A percentile compares a stretch with the other conserved stretches of the same genome.
Evolutionary conservation across 2,329 filamentous ascomycete species (phyloP).

Genomic region (Colletotrichum tropicale): DNA sequence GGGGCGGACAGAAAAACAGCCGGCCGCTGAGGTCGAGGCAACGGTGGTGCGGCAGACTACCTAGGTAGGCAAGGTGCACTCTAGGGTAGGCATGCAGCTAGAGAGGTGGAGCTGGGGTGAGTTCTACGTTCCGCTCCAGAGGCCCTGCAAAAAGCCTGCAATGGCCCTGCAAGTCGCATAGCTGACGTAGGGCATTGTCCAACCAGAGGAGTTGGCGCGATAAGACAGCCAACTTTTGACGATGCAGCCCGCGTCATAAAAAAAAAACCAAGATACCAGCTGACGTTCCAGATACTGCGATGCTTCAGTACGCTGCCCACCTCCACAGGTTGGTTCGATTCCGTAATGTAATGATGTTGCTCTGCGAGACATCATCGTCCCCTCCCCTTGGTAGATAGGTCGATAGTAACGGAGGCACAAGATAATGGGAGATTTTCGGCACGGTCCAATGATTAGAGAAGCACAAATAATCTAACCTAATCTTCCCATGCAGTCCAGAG

Average conservation of each 20-base stretch:
- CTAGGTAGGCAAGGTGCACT: not conserved
- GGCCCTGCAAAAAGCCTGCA: not conserved
- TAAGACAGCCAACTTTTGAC: conserved; percentile 16
- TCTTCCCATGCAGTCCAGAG: not conserved
- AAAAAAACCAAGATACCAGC: not conserved
- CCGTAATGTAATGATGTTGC: not conserved
- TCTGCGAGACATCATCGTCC: not conserved
- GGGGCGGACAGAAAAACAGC: not conserved
- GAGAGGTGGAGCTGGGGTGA: not conserved
- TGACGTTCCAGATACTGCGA: not conserved
- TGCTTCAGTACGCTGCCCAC: not conserved
- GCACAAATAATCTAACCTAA: not conserved
- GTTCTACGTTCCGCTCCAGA: conserved; percentile 3
- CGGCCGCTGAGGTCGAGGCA: not conserved
- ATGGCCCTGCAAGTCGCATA: conserved; percentile 6
- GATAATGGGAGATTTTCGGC: not conserved
- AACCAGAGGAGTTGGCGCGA: conserved; percentile 10
- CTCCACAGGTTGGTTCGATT: not conserved
- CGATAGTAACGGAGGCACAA: not conserved
- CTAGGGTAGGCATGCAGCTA: not conserved
- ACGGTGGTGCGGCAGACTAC: not conserved
- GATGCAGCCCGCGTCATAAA: conserved; percentile 11
- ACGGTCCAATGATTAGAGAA: not conserved
- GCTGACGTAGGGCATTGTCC: conserved; percentile 5
- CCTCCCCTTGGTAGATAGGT: not conserved